phyloP scores from a whole-genome alignment of 2,329 filamentous ascomycete genomes.

The Neodidymelliopsis sp. region DNA sequence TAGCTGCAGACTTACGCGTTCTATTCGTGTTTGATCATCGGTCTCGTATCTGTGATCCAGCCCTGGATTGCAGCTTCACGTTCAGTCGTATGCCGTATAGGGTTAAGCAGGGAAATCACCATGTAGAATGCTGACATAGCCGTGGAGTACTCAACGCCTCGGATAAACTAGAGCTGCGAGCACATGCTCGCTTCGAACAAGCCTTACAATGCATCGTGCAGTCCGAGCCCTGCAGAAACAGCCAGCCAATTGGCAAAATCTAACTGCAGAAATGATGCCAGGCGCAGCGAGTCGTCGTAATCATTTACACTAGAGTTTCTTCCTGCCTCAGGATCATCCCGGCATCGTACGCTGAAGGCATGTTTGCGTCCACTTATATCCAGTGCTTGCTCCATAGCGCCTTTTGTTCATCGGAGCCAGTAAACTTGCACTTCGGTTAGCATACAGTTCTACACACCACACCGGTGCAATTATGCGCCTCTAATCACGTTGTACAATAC shows the following conservation, averaged over 20 bases:
- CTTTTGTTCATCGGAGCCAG: constrained; percentile 72
- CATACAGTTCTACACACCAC: constrained; percentile 7
- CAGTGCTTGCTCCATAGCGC: constrained; percentile 80
- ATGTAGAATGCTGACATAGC: constrained; percentile 12
- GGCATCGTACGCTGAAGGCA: neutral
- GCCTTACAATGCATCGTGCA: constrained; percentile 1
- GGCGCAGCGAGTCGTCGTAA: constrained; percentile 25
- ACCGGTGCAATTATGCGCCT: neutral
- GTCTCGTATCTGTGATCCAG: constrained; percentile 4
- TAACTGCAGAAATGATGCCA: neutral
- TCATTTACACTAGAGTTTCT: constrained; percentile 9
- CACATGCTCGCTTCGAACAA: constrained; percentile 24
- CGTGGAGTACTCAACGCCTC: constrained; percentile 1
- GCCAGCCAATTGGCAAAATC: constrained; percentile 16
- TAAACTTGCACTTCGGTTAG: constrained; percentile 59
- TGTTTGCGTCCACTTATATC: constrained; percentile 58
- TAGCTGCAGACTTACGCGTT: constrained; percentile 3
- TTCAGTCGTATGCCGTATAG: constrained; percentile 11
- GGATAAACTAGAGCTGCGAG: constrained; percentile 28
- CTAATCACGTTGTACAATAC: constrained; percentile 27
- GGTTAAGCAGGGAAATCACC: constrained; percentile 1
- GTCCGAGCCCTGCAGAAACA: constrained; percentile 6
- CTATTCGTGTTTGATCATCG: constrained; percentile 1
- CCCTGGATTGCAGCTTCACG: constrained; percentile 5
- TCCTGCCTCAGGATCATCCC: constrained; percentile 20